Percentiles rank a stretch among this genome's conserved stretches.
Conservation (phyloP, 2,329 filamentous ascomycete species). For the Pseudogymnoascus sp. region DNA sequence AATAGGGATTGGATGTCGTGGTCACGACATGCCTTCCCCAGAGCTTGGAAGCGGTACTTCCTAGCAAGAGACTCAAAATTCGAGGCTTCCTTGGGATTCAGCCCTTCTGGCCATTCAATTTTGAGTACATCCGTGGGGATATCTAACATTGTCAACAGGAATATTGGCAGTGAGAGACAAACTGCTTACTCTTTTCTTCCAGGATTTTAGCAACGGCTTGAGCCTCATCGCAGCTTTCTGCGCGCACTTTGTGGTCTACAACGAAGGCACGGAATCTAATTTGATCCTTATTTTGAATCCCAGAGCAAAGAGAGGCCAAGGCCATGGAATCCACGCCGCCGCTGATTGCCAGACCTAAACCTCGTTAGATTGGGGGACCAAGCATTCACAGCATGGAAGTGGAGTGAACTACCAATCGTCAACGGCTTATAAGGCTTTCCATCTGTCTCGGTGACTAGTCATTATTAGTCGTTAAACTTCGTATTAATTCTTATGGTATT, state of each 20-base stretch:
- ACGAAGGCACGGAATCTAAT: constrained; percentile 41
- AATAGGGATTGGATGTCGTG: constrained; percentile 54
- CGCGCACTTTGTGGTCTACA: constrained; percentile 51
- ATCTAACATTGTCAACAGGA: constrained; percentile 15
- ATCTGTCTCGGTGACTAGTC: background rate
- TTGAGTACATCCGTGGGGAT: constrained; percentile 25
- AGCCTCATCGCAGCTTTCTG: constrained; percentile 47
- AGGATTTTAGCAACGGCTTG: constrained; percentile 34
- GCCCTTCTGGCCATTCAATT: constrained; percentile 45
- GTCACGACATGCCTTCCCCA: constrained; percentile 55
- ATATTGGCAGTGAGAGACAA: background rate
- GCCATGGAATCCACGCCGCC: constrained; percentile 99
- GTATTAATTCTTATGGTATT: background rate
- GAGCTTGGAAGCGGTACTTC: constrained; percentile 60
- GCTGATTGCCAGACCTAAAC: constrained; percentile 69
- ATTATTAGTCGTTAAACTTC: background rate
- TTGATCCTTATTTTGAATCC: constrained; percentile 25
- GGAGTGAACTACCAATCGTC: background rate
- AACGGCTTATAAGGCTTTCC: background rate
- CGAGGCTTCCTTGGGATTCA: constrained; percentile 39
- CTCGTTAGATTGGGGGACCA: background rate
- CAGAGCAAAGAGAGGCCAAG: constrained; percentile 64
- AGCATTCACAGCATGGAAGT: background rate
- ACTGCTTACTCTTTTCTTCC: constrained; percentile 12
- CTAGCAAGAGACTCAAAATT: constrained; percentile 76